Conservation (phyloP, 73 alveolate genomes). For the Breviolum minutum region DNA sequence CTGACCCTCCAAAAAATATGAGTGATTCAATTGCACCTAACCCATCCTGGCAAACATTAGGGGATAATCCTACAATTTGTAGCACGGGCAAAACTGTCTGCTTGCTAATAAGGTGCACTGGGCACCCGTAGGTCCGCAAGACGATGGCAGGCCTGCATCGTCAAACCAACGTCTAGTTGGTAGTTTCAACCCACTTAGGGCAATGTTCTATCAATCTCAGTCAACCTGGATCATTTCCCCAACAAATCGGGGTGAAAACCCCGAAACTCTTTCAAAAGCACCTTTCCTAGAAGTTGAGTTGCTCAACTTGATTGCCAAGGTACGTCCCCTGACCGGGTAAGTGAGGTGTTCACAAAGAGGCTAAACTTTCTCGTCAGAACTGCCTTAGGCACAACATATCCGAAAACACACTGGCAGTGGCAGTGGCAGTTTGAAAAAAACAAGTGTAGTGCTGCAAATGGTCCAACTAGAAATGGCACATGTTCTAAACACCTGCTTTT, state of each 20-base stretch:
- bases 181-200: background rate
- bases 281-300: background rate
- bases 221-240: background rate
- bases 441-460: no score
- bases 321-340: slow-evolving; percentile 75
- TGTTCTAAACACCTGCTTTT: no score
- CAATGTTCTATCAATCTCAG: background rate
- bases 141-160: slow-evolving; percentile 64
- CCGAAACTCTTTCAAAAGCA: background rate
- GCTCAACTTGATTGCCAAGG: background rate
- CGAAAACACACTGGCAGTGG: background rate
- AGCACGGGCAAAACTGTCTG: no score
- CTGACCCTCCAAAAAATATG: no score
- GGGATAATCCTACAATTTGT: background rate
- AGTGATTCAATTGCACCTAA: background rate
- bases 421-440: background rate
- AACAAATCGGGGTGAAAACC: background rate
- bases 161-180: background rate
- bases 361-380: slow-evolving; percentile 66
- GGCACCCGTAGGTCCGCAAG: slow-evolving; percentile 64
- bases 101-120: slow-evolving; percentile 16
- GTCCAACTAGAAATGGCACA: no score
- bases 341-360: slow-evolving; percentile 91
- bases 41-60: background rate
- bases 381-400: background rate